phyloP scores from a whole-genome alignment of 257 asterid genomes.

The Capsicum rhomboideum region DNA sequence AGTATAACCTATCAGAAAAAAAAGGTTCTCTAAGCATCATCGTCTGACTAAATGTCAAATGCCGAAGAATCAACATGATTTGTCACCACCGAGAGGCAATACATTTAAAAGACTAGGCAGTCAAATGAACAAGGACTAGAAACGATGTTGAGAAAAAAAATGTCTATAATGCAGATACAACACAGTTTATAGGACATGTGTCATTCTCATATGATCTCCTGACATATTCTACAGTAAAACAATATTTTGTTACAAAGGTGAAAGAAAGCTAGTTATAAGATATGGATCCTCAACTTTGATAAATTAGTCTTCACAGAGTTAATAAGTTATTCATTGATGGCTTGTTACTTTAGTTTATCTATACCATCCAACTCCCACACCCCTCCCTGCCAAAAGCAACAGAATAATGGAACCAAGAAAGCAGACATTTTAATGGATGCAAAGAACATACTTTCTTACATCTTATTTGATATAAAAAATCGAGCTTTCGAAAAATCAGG shows the following conservation, averaged over 20 bases:
- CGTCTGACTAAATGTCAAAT: background rate
- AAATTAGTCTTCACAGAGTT: background rate
- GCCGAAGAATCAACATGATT: background rate
- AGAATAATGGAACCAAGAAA: background rate
- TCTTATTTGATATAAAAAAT: slow-evolving; percentile 37
- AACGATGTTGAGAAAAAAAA: background rate
- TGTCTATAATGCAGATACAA: background rate
- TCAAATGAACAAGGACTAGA: background rate
- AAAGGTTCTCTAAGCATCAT: background rate
- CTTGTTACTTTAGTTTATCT: background rate
- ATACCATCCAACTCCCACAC: background rate
- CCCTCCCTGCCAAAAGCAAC: background rate
- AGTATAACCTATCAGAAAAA: background rate
- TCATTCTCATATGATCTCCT: background rate
- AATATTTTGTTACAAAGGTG: background rate
- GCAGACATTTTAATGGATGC: background rate
- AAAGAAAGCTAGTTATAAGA: background rate
- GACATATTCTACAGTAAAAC: background rate
- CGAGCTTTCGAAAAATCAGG: slow-evolving; percentile 46
- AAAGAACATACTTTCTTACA: slow-evolving; percentile 42
- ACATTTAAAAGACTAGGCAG: background rate
- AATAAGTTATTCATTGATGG: background rate
- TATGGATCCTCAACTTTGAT: background rate
- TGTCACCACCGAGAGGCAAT: background rate
- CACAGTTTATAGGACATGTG: background rate